Conservation (phyloP, 176 grass and related monocot genomes). For the Elaeis guineensis region DNA sequence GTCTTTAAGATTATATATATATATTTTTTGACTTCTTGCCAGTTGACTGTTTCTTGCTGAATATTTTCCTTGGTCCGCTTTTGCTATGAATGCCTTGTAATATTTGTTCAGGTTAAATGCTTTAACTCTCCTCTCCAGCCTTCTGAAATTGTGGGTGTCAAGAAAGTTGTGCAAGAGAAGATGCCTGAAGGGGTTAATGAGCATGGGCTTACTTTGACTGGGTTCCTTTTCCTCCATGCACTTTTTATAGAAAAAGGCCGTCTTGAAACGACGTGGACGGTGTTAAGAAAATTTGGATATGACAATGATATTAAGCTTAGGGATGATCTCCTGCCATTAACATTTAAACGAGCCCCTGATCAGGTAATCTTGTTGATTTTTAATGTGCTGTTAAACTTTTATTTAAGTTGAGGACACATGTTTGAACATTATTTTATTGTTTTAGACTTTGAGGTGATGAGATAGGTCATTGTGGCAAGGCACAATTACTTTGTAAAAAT, state of each 20-base stretch:
- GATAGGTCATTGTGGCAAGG: too few relatives aligned
- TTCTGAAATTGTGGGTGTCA: constrained; percentile 82
- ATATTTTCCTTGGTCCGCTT: too few relatives aligned
- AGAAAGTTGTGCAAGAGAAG: constrained; percentile 96
- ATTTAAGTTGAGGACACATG: not conserved
- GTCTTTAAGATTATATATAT: too few relatives aligned
- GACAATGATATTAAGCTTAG: constrained; percentile 93
- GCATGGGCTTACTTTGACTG: constrained; percentile 77
- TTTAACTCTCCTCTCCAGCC: constrained; percentile 89
- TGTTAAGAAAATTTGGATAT: constrained; percentile 94
- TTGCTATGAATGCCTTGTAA: too few relatives aligned
- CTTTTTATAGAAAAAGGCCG: constrained; percentile 98
- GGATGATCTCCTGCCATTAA: constrained; percentile 70
- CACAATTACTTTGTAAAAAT: too few relatives aligned
- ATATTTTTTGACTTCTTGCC: too few relatives aligned
- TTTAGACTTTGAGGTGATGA: too few relatives aligned
- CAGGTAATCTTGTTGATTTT: constrained; percentile 48
- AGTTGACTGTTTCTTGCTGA: too few relatives aligned
- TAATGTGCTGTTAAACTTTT: constrained; percentile 9
- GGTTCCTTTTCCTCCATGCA: constrained; percentile 91
- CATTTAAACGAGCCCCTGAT: constrained; percentile 80
- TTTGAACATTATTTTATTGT: too few relatives aligned
- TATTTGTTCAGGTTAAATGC: constrained; percentile 59
- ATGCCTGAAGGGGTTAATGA: constrained; percentile 91
- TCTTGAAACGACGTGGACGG: constrained; percentile 94